A percentile compares a stretch with the other conserved stretches of the same genome.
Conservation (phyloP, 2,329 filamentous ascomycete species). For the Aspergillus japonicus region DNA sequence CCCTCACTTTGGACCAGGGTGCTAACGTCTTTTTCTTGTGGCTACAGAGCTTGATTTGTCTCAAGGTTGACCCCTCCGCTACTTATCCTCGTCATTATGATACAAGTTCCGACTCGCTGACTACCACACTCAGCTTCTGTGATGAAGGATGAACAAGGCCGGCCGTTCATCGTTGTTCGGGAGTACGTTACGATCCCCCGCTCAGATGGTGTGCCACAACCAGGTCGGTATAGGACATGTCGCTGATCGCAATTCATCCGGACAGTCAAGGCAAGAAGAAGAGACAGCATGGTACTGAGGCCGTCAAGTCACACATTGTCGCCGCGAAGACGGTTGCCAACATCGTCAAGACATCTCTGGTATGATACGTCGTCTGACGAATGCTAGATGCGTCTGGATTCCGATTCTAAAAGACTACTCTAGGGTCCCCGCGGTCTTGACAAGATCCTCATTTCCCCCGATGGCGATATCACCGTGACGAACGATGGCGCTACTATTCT, state of each 20-base stretch:
- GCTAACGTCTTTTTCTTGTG: conserved; percentile 26
- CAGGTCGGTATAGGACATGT: background rate
- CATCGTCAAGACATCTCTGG: conserved; percentile 93
- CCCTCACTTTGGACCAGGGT: conserved; percentile 33
- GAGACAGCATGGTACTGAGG: conserved; percentile 92
- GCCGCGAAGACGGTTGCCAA: conserved; percentile 93
- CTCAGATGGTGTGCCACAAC: background rate
- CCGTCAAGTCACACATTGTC: conserved; percentile 96
- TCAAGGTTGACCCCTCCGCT: conserved; percentile 36
- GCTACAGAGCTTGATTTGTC: conserved; percentile 49
- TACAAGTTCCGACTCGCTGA: conserved; percentile 21
- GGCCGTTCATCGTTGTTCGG: conserved; percentile 96
- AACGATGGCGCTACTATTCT: conserved; percentile 98
- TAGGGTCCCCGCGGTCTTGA: conserved; percentile 89
- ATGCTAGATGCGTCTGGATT: background rate
- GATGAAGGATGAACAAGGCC: conserved; percentile 95
- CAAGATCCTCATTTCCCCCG: conserved; percentile 98
- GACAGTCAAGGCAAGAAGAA: conserved; percentile 92
- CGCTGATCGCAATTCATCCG: conserved; percentile 10
- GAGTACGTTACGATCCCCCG: conserved; percentile 64
- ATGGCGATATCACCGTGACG: conserved; percentile 98
- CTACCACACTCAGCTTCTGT: conserved; percentile 57
- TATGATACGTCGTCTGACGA: conserved; percentile 36
- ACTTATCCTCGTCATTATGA: background rate
- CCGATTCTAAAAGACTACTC: conserved; percentile 6